A percentile compares a stretch with the other conserved stretches of the same genome.
These are phyloP conservation scores for Podospora fimiseda DNA, from an alignment of 495 filamentous ascomycete species.

Conservation along the genomic window DNA sequence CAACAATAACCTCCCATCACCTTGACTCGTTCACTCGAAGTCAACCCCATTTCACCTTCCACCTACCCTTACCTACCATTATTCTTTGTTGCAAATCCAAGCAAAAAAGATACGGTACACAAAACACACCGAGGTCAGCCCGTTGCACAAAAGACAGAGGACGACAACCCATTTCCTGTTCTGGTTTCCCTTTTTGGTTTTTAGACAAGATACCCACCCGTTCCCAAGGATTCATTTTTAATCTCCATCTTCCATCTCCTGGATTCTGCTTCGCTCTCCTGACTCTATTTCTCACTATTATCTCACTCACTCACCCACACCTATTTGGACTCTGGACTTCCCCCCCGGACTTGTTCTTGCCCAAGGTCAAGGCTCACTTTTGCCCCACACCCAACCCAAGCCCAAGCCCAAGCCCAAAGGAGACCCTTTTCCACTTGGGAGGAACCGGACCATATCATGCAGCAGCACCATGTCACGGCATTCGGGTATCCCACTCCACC, in stretches of 20 bases:
- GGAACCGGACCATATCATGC: conserved; percentile 37
- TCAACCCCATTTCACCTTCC: no score
- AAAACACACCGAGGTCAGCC: conserved; percentile 11
- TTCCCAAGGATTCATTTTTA: conserved; percentile 7
- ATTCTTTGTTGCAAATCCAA: conserved; percentile 10
- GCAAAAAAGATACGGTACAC: conserved; percentile 3
- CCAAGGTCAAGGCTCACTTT: conserved; percentile 11
- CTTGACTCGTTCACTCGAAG: conserved; percentile 35
- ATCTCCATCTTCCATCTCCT: conserved; percentile 18
- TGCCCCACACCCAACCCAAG: conserved; percentile 2
- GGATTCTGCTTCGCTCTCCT: conserved; percentile 11
- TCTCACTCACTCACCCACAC: no score
- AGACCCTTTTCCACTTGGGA: conserved; percentile 8
- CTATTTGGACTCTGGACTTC: conserved; percentile 10
- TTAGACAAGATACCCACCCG: conserved; percentile 11
- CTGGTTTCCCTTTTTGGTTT: conserved; percentile 12
- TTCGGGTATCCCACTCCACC: conserved; percentile 49
- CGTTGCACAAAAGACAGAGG: conserved; percentile 10
- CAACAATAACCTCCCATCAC: conserved; percentile 8
- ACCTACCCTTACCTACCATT: no score
- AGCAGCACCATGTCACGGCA: conserved; percentile 50
- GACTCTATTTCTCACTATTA: conserved; percentile 10
- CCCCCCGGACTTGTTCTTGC: conserved; percentile 4
- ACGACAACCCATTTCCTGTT: neutral
- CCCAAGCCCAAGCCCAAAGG: neutral